Conservation (phyloP, 192 early-diverging fungal genomes). For the Entophlyctis helioformis region DNA sequence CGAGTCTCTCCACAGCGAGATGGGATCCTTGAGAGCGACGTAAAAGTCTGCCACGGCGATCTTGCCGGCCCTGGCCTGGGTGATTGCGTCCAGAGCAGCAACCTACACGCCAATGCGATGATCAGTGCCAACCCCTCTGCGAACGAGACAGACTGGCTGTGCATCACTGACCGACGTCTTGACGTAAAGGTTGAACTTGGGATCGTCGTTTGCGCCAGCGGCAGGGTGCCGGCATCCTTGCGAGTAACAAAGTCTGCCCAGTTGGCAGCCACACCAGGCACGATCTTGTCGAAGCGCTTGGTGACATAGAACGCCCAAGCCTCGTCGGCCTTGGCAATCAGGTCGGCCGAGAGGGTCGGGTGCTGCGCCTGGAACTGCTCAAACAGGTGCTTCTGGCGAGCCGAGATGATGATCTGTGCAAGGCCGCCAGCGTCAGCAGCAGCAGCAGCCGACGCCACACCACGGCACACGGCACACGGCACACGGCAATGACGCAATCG, state of each 20-base stretch:
- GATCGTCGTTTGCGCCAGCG: slow-evolving; percentile 28
- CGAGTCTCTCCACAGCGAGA: too few relatives aligned
- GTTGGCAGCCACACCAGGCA: slow-evolving; percentile 20
- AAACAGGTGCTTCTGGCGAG: slow-evolving; percentile 75
- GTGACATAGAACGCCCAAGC: slow-evolving; percentile 56
- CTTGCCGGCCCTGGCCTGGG: background rate
- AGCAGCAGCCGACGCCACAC: too few relatives aligned
- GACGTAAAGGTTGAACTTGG: slow-evolving; percentile 68
- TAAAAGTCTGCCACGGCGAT: too few relatives aligned
- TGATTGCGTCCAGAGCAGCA: slow-evolving; percentile 2
- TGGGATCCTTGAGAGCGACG: too few relatives aligned
- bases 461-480: too few relatives aligned
- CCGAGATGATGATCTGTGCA: slow-evolving; percentile 57
- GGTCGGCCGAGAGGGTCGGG: slow-evolving; percentile 25
- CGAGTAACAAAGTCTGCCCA: slow-evolving; percentile 43
- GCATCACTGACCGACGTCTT: slow-evolving; percentile 49
- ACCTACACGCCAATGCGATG: background rate
- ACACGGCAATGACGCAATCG: too few relatives aligned
- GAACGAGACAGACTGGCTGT: slow-evolving; percentile 6
- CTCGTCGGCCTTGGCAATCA: slow-evolving; percentile 40
- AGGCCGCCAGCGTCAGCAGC: background rate
- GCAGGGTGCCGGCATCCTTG: slow-evolving; percentile 4
- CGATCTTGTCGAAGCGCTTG: slow-evolving; percentile 37
- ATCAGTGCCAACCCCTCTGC: too few relatives aligned
- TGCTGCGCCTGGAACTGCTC: slow-evolving; percentile 30